These are phyloP conservation scores for Lactifluus hygrophoroides DNA, from an alignment of 768 basidiomycete genomes.

Conservation along the genomic window DNA sequence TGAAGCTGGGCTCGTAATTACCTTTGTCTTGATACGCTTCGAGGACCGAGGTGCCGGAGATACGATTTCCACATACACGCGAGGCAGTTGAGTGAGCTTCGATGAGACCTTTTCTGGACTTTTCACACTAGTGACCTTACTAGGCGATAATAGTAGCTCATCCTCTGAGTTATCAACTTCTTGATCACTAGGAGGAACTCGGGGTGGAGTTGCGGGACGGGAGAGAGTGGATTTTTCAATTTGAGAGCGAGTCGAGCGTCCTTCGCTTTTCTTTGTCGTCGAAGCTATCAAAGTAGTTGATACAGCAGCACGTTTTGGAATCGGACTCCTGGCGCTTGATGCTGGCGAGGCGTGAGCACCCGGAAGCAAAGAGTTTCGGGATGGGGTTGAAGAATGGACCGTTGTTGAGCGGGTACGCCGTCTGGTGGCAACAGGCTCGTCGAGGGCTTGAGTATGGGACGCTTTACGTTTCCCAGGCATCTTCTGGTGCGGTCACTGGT, in stretches of 20 bases:
- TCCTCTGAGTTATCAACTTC: constrained; percentile 15
- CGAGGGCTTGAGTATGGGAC: neutral
- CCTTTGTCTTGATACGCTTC: neutral
- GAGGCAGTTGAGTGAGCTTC: constrained; percentile 9
- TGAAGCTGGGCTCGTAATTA: neutral
- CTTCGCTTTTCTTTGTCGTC: neutral
- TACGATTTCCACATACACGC: constrained; percentile 4
- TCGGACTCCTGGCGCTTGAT: neutral
- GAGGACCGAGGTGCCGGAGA: constrained; percentile 9
- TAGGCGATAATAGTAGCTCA: constrained; percentile 9
- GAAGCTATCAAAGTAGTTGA: neutral
- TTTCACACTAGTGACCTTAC: neutral
- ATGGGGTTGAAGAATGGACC: neutral
- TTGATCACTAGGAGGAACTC: neutral
- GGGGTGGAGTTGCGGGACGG: neutral
- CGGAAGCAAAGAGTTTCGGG: neutral
- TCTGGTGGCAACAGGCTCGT: constrained; percentile 19
- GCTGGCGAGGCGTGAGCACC: neutral
- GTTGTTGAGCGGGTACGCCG: constrained; percentile 20
- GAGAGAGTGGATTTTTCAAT: neutral
- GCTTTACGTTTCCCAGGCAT: constrained; percentile 32
- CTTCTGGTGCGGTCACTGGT: neutral
- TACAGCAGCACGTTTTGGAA: neutral
- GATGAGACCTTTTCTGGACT: neutral
- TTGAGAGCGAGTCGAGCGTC: constrained; percentile 9